phyloP scores from a whole-genome alignment of 805 yeast species.

The Cyberlindnera galapagoensis region DNA sequence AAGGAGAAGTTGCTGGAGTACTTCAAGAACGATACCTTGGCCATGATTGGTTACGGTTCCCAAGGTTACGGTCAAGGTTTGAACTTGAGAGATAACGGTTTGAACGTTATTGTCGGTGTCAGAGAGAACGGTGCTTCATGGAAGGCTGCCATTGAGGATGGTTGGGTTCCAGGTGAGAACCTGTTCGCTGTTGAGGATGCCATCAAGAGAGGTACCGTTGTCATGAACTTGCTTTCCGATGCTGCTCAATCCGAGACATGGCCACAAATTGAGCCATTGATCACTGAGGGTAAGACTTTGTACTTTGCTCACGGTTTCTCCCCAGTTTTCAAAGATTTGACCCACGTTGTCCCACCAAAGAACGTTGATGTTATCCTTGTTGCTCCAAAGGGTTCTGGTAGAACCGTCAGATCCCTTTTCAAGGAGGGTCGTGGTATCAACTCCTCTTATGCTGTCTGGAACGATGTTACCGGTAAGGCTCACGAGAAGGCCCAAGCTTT shows the following conservation, averaged over 20 bases:
- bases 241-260: constrained; percentile 99
- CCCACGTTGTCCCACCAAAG: constrained; percentile 92
- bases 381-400: constrained; percentile 99
- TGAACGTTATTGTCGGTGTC: constrained; percentile 96
- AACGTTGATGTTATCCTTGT: constrained; percentile 96
- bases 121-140: constrained; percentile 98
- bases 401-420: constrained; percentile 98
- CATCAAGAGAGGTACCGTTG: constrained; percentile 80
- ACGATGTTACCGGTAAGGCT: constrained; percentile 98
- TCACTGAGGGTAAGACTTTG: constrained; percentile 95
- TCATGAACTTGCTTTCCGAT: constrained; percentile 97
- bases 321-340: constrained; percentile 96
- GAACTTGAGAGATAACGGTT: constrained; percentile 98
- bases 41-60: constrained; percentile 98
- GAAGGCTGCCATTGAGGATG: constrained; percentile 99
- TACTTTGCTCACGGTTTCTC: constrained; percentile 99
- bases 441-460: constrained; percentile 99
- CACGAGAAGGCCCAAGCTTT: constrained; percentile 98
- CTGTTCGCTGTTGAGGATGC: constrained; percentile 95
- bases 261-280: constrained; percentile 76
- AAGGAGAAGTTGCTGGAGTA: constrained; percentile 90
- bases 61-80: constrained; percentile 99
- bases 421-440: constrained; percentile 99
- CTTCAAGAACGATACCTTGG: constrained; percentile 97
- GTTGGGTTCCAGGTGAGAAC: constrained; percentile 99